A percentile compares a stretch with the other conserved stretches of the same genome.
Evolutionary conservation across 805 yeast genomes (phyloP).

Genomic region (Kregervanrija fluxuum): DNA sequence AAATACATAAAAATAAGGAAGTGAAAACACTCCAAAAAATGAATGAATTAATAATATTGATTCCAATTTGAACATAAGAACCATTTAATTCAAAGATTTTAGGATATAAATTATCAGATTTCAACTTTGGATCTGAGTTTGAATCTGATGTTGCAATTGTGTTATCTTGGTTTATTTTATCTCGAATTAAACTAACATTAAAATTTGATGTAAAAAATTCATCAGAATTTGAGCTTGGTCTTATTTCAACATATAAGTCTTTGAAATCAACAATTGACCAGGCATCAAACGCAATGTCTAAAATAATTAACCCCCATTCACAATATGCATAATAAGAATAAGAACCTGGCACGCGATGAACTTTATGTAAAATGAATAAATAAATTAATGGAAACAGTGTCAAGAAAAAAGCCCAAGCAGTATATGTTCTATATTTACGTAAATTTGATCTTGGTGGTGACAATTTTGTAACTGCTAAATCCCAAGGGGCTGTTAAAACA

Average conservation of each 20-base stretch:
- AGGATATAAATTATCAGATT: conserved; percentile 13
- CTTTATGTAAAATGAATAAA: conserved; percentile 89
- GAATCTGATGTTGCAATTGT: not conserved
- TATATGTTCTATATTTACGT: conserved; percentile 44
- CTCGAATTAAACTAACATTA: not conserved
- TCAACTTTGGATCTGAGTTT: not conserved
- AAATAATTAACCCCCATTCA: conserved; percentile 83
- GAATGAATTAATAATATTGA: conserved; percentile 55
- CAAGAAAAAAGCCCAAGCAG: conserved; percentile 60
- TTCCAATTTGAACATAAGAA: conserved; percentile 31
- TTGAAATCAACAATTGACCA: conserved; percentile 68
- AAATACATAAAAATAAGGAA: conserved; percentile 75
- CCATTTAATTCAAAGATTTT: conserved; percentile 15
- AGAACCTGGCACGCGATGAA: conserved; percentile 84
- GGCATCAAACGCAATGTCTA: conserved; percentile 82
- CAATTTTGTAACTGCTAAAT: conserved; percentile 47
- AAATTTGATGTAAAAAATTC: conserved; percentile 22
- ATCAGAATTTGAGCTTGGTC: conserved; percentile 17
- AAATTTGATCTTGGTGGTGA: conserved; percentile 39
- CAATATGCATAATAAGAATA: conserved; percentile 90
- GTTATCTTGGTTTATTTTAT: no score
- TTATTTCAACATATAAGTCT: conserved; percentile 44
- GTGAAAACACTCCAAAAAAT: conserved; percentile 83
- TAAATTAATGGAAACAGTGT: conserved; percentile 75
- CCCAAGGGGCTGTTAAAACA: conserved; percentile 89